These are phyloP conservation scores for Aschersonia sp. DNA, from an alignment of 2,329 filamentous ascomycete genomes.

Conservation along the genomic window DNA sequence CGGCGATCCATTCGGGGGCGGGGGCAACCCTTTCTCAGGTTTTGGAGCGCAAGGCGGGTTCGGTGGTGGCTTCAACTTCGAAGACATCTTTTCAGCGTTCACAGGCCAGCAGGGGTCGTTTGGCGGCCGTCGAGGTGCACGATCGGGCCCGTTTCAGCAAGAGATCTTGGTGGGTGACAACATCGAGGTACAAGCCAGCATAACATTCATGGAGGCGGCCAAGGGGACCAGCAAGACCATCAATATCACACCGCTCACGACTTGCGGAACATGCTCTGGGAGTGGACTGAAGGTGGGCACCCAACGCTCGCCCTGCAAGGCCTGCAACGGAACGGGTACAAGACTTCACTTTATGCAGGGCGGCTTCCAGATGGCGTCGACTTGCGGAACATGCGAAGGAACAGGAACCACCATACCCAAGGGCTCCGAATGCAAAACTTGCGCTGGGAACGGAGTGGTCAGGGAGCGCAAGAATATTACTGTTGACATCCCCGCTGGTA, in stretches of 20 bases:
- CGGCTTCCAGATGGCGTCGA: slow-evolving; percentile 91
- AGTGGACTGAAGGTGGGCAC: slow-evolving; percentile 73
- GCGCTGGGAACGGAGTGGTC: slow-evolving; percentile 70
- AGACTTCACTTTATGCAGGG: slow-evolving; percentile 80
- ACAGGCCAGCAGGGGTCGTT: slow-evolving; percentile 42
- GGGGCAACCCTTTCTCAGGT: slow-evolving; percentile 48
- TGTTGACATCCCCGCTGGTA: slow-evolving; percentile 85
- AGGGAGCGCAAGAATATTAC: slow-evolving; percentile 71
- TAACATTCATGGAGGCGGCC: slow-evolving; percentile 91
- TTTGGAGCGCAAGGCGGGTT: slow-evolving; percentile 45
- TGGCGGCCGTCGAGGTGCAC: slow-evolving; percentile 35
- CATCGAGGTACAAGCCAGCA: slow-evolving; percentile 85
- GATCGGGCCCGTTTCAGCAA: slow-evolving; percentile 52
- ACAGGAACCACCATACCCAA: slow-evolving; percentile 61
- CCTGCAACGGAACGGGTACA: slow-evolving; percentile 76
- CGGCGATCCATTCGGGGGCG: slow-evolving; percentile 47
- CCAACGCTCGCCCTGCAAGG: slow-evolving; percentile 57
- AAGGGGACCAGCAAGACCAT: slow-evolving; percentile 87
- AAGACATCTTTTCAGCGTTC: slow-evolving; percentile 88
- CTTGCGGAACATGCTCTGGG: slow-evolving; percentile 72
- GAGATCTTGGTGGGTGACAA: slow-evolving; percentile 86
- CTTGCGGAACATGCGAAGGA: slow-evolving; percentile 70
- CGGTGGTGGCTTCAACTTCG: slow-evolving; percentile 79
- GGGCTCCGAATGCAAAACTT: slow-evolving; percentile 68
- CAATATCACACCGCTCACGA: slow-evolving; percentile 63